Conservation (phyloP, 305 asterid genomes). For the Fraxinus xanthoxyloides region DNA sequence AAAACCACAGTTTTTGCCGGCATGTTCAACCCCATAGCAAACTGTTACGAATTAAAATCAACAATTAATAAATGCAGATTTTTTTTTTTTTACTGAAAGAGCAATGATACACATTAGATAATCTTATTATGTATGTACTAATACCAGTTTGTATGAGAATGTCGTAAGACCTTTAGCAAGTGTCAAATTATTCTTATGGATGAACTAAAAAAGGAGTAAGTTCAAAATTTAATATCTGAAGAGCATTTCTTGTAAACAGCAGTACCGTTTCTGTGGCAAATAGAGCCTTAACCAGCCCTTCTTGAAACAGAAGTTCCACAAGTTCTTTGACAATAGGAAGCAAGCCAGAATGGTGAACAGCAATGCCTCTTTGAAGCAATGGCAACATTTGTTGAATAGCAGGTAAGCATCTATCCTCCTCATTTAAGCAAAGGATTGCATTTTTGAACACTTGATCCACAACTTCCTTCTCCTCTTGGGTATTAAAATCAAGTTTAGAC, state of each 20-base stretch:
- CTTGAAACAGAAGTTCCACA: slow-evolving; percentile 97
- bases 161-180: background rate
- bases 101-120: too few relatives aligned
- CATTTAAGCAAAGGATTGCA: slow-evolving; percentile 79
- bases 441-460: slow-evolving; percentile 85
- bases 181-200: background rate
- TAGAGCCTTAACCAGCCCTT: slow-evolving; percentile 96
- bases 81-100: too few relatives aligned
- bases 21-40: slow-evolving; percentile 99
- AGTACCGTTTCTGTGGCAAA: slow-evolving; percentile 97
- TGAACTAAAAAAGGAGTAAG: background rate
- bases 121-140: too few relatives aligned
- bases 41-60: slow-evolving; percentile 42
- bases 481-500: slow-evolving; percentile 92
- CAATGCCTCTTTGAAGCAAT: slow-evolving; percentile 92
- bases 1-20: slow-evolving; percentile 99
- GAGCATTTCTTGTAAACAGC: background rate
- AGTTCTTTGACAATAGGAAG: slow-evolving; percentile 95
- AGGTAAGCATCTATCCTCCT: slow-evolving; percentile 88
- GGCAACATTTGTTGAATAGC: slow-evolving; percentile 93
- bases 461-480: slow-evolving; percentile 74
- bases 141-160: background rate
- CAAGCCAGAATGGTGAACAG: slow-evolving; percentile 98
- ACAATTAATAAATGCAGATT: slow-evolving; percentile 9
- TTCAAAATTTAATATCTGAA: slow-evolving; percentile 2